These are phyloP conservation scores for Nakataea oryzae DNA, from an alignment of 2,329 filamentous ascomycete species.

Conservation along the genomic window DNA sequence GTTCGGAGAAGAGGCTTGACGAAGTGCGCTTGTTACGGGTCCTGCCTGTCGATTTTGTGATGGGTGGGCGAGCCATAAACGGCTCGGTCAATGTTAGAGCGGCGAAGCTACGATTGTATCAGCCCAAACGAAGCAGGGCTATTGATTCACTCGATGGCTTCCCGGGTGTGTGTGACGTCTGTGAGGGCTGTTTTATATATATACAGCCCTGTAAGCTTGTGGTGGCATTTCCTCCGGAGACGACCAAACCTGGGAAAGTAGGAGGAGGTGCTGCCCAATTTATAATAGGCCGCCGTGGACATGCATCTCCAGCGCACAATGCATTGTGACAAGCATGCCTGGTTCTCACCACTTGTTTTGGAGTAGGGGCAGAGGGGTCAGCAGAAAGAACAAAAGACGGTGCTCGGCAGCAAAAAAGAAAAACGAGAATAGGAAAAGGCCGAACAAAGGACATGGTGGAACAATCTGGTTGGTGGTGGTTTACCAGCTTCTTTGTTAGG, in stretches of 20 bases:
- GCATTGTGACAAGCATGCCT: neutral
- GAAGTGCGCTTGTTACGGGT: neutral
- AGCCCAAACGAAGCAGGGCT: too few relatives aligned
- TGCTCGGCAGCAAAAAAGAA: too few relatives aligned
- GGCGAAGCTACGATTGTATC: too few relatives aligned
- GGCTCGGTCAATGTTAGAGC: too few relatives aligned
- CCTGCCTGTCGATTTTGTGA: neutral
- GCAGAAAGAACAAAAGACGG: too few relatives aligned
- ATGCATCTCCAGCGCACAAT: neutral
- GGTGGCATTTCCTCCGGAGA: neutral
- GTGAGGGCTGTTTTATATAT: neutral
- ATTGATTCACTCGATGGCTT: too few relatives aligned
- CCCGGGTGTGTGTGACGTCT: too few relatives aligned
- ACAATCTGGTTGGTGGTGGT: neutral
- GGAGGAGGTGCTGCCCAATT: too few relatives aligned
- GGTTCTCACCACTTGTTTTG: neutral
- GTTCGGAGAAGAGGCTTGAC: neutral
- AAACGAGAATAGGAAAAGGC: neutral
- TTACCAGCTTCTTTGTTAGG: neutral
- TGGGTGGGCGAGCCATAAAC: neutral
- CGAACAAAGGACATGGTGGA: neutral
- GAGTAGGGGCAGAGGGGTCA: neutral
- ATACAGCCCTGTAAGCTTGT: neutral
- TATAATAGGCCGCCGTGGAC: neutral
- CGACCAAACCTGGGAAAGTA: neutral